These are phyloP conservation scores for Plasmodium knowlesi DNA, from an alignment of 169 alveolate genomes.

Conservation along the genomic window DNA sequence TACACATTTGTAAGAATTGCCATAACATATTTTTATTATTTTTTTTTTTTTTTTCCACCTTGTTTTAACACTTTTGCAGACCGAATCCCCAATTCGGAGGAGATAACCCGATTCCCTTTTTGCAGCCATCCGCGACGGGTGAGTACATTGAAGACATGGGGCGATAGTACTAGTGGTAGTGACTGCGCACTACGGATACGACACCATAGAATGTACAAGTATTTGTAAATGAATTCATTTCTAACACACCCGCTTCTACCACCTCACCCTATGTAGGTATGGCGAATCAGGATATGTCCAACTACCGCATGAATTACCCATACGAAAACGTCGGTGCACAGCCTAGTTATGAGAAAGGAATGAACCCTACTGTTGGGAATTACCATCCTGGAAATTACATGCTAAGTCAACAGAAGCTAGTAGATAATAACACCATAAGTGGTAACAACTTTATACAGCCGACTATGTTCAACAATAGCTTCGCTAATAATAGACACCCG, in stretches of 20 bases:
- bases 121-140: constrained; percentile 59
- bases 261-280: not conserved
- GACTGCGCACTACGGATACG: not conserved
- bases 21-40: not conserved
- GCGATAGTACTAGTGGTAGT: not conserved
- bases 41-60: not conserved
- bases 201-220: not conserved
- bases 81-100: constrained; percentile 72
- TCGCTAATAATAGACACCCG: constrained; percentile 1
- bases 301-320: constrained; percentile 8
- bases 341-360: not conserved
- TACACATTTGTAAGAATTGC: not conserved
- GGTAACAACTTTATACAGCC: not conserved
- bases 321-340: not conserved
- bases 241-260: not conserved
- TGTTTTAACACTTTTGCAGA: not conserved
- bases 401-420: not conserved
- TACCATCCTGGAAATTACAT: constrained; percentile 28
- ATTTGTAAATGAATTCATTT: not conserved
- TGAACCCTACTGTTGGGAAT: not conserved
- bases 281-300: constrained; percentile 13
- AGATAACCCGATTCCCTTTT: constrained; percentile 15
- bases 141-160: not conserved
- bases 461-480: constrained; percentile 9
- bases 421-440: not conserved